phyloP scores from a whole-genome alignment of 139 green algal species.

The Closterium sp. region DNA sequence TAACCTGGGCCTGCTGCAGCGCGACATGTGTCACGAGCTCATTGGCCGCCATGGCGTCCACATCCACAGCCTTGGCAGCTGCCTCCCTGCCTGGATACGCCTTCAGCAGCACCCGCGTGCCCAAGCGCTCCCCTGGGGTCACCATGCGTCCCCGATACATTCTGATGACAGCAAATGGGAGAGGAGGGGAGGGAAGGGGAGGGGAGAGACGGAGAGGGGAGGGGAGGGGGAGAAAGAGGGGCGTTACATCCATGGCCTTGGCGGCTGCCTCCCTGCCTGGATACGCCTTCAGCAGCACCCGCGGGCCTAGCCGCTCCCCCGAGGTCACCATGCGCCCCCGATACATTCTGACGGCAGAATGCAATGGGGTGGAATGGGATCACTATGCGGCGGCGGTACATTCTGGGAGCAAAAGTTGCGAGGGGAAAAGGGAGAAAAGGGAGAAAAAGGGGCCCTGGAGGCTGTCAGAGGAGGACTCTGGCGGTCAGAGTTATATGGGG shows the following conservation, averaged over 20 bases:
- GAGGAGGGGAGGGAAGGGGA: background rate
- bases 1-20: constrained; percentile 17
- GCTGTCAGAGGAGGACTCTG: too few relatives aligned
- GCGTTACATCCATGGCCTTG: too few relatives aligned
- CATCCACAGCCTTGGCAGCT: background rate
- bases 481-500: too few relatives aligned
- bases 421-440: background rate
- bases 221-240: background rate
- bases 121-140: constrained; percentile 8
- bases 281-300: constrained; percentile 34
- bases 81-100: constrained; percentile 10
- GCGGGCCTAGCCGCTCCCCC: constrained; percentile 4
- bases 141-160: constrained; percentile 28
- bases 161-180: background rate
- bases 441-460: background rate
- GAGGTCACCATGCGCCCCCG: constrained; percentile 1
- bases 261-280: background rate
- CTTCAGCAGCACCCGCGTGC: constrained; percentile 38
- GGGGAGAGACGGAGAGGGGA: background rate
- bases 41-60: constrained; percentile 47
- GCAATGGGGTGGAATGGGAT: background rate
- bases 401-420: background rate
- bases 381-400: background rate
- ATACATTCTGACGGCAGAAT: background rate
- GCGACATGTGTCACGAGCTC: constrained; percentile 43